These are phyloP conservation scores for Kwoniella botswanensis DNA, from an alignment of 768 basidiomycete genomes.

Conservation along the genomic window DNA sequence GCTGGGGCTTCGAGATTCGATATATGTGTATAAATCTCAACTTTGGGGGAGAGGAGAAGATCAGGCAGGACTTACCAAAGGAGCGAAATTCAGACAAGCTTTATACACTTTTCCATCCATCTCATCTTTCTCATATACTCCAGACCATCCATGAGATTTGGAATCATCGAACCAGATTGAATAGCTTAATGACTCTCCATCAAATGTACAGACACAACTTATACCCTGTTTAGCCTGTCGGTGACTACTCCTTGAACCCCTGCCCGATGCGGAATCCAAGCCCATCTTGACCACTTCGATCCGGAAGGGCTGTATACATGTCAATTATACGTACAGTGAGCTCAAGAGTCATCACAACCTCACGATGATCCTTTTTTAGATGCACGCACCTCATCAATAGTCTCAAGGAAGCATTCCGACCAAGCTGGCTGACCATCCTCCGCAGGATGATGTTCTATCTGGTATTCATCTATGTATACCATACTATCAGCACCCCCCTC, in stretches of 20 bases:
- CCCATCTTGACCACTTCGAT: not conserved
- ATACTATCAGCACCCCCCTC: not conserved
- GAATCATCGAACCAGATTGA: not conserved
- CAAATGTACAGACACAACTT: not conserved
- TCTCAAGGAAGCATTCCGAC: slow-evolving; percentile 20
- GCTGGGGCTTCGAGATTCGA: not conserved
- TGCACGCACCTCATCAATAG: slow-evolving; percentile 19
- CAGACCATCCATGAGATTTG: not conserved
- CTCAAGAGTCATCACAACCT: no score
- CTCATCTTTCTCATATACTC: not conserved
- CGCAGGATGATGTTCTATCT: slow-evolving; percentile 8
- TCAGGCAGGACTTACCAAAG: slow-evolving; percentile 6
- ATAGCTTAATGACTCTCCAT: not conserved
- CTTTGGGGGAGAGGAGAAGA: not conserved
- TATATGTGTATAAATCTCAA: not conserved
- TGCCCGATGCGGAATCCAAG: not conserved
- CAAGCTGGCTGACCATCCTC: not conserved
- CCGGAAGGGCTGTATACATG: not conserved
- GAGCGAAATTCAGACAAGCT: slow-evolving; percentile 7
- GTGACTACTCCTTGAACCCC: not conserved
- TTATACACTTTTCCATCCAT: not conserved
- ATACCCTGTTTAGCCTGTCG: not conserved
- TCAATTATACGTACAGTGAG: no score
- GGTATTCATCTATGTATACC: slow-evolving; percentile 18
- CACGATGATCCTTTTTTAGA: no score